Evolutionary conservation across 164 flowering plant species (phyloP), one percentile per base, ranked within the genome.

Genomic region (Umbilicus rupestris): DNA sequence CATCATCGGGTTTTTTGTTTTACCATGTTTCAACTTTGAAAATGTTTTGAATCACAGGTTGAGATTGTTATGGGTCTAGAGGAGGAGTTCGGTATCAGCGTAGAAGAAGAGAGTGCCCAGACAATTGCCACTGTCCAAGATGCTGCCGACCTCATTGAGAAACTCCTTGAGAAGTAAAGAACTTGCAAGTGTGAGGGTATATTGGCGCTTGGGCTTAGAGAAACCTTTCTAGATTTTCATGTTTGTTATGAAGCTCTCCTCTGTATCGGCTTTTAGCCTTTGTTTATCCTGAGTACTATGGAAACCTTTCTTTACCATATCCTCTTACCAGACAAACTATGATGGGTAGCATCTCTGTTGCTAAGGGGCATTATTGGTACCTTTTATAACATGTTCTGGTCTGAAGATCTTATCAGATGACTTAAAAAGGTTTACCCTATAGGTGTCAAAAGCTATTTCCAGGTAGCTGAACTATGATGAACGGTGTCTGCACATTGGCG

Each of bases 61-160:
- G 96, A 92, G 80, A 89, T 92, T 72, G 98, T 92, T 65, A 92
- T 89, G 97, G 90, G 87, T 59, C 85, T 91, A 1, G 97, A 89
- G 70, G 97, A 91, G 79, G 90, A 76, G 59, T 92, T 92, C 62
- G 89, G 85, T 9, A 87, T 92, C 77, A 78, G 73, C 14, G 91
- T 92, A 30, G 96, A 85, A 70, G 98, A 92, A 76, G 98, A 92
- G 14, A 89, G 79, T 63, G 92, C 95, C 19, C 96, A 88, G 78
- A 74, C 64, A 66, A 92, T 92, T 46, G 70, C 83, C 14, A 88
- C 92, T 0, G 88, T 92, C 47, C 89, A 86, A 67, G 95, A 92
- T 31, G 97, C 97, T 0, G 98, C 98, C 0, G 91, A 92, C 66
- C 70, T 89, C 70, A 91, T 89, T 45, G 96, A 90, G 69, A 66